These are phyloP conservation scores for Tulasnella sp. DNA, from an alignment of 768 basidiomycete species.

Conservation along the genomic window DNA sequence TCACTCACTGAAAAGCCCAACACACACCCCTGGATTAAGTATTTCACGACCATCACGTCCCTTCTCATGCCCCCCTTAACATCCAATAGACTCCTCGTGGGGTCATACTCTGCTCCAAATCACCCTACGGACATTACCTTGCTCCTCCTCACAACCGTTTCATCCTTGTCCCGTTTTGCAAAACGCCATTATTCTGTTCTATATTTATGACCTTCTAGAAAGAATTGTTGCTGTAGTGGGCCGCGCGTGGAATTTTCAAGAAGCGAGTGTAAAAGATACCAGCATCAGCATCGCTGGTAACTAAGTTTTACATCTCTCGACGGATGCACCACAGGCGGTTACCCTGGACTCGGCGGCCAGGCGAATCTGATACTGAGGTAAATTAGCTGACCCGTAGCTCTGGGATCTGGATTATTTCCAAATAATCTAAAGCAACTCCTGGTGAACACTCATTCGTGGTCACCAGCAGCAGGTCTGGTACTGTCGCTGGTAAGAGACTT, in stretches of 20 bases:
- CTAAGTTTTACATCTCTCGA: no score
- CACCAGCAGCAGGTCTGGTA: no score
- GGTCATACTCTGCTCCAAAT: not conserved
- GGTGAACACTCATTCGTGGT: no score
- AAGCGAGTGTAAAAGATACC: no score
- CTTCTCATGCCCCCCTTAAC: not conserved
- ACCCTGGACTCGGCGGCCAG: no score
- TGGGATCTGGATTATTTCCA: no score
- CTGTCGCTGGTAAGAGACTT: no score
- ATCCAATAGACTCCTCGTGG: not conserved
- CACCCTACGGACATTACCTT: not conserved
- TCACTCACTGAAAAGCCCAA: conserved; percentile 12
- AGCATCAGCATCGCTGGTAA: no score
- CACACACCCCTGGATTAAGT: not conserved
- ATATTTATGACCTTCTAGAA: not conserved
- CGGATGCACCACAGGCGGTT: no score
- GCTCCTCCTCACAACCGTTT: not conserved
- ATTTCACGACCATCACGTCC: not conserved
- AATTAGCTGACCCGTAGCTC: no score
- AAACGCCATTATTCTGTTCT: not conserved
- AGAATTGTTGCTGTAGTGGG: not conserved
- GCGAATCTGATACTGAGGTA: no score
- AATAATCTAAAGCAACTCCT: no score
- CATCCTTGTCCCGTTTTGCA: not conserved
- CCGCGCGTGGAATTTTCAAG: not conserved